Evolutionary conservation across 441 rosid genomes (phyloP).

Genomic region (Mallotus japonicus): DNA sequence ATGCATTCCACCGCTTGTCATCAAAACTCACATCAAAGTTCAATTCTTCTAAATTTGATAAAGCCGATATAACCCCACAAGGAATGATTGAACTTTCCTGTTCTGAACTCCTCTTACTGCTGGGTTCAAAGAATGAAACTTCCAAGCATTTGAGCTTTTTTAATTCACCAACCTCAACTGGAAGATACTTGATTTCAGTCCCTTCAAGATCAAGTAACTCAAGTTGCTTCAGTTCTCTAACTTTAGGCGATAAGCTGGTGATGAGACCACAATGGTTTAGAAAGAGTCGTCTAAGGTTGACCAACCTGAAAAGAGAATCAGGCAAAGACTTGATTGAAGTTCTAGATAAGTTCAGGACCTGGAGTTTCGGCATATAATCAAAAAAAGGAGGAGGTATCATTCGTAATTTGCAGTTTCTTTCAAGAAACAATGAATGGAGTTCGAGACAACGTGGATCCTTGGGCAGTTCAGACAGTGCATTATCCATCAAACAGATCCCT

Average conservation of each 20-base stretch:
- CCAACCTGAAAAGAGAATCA: not conserved
- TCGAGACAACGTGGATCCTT: conserved; percentile 8
- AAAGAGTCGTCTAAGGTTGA: conserved; percentile 11
- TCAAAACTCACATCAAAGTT: conserved; percentile 15
- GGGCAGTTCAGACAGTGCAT: conserved; percentile 9
- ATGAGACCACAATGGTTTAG: conserved; percentile 21
- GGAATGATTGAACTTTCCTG: conserved; percentile 2
- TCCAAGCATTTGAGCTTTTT: conserved; percentile 10
- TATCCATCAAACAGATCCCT: conserved; percentile 21
- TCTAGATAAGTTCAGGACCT: conserved; percentile 22
- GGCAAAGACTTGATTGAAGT: conserved; percentile 26
- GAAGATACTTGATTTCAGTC: conserved; percentile 21
- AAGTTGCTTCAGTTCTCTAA: conserved; percentile 26
- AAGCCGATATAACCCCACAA: not conserved
- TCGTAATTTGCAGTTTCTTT: conserved; percentile 18
- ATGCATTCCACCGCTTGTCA: conserved; percentile 17
- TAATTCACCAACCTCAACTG: conserved; percentile 6
- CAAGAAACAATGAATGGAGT: conserved; percentile 14
- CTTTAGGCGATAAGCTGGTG: conserved; percentile 16
- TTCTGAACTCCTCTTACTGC: not conserved
- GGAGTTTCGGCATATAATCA: conserved; percentile 21
- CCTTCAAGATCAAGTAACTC: conserved; percentile 32
- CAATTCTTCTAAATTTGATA: conserved; percentile 12
- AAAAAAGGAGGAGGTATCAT: conserved; percentile 13
- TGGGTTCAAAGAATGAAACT: conserved; percentile 20